Evolutionary conservation across 2,329 filamentous ascomycete species (phyloP).

Genomic region (Pseudocercospora fuligena): DNA sequence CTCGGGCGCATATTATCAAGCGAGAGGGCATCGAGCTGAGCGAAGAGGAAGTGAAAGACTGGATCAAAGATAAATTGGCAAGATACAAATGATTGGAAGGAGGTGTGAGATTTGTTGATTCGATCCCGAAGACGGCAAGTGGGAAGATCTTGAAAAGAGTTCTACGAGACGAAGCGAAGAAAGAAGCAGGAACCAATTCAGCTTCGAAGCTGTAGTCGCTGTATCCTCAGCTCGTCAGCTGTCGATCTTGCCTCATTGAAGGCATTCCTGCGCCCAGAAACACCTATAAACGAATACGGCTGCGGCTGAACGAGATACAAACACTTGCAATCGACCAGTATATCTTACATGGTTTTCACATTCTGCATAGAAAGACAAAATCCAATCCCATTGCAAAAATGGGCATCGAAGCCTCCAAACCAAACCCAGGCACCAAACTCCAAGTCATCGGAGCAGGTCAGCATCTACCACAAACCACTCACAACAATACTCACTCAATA

Average conservation of each 20-base stretch:
- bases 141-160: constrained; percentile 46
- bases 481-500: too few species aligned
- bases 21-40: constrained; percentile 40
- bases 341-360: too few species aligned
- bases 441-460: constrained; percentile 16
- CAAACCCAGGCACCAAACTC: constrained; percentile 11
- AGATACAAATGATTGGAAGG: constrained; percentile 54
- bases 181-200: constrained; percentile 43
- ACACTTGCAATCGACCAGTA: too few species aligned
- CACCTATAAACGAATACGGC: too few species aligned
- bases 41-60: constrained; percentile 46
- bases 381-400: not conserved
- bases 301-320: too few species aligned
- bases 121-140: constrained; percentile 37
- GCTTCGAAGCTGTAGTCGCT: not conserved
- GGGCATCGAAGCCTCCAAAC: not conserved
- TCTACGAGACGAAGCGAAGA: constrained; percentile 50
- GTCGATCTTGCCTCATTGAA: too few species aligned
- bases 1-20: constrained; percentile 37
- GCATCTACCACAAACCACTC: not conserved
- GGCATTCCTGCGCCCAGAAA: too few species aligned
- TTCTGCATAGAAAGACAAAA: too few species aligned
- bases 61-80: constrained; percentile 45
- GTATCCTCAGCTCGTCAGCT: too few species aligned
- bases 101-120: constrained; percentile 46